Conservation (phyloP, 148 eudicot species). For the Silene uniflora region DNA sequence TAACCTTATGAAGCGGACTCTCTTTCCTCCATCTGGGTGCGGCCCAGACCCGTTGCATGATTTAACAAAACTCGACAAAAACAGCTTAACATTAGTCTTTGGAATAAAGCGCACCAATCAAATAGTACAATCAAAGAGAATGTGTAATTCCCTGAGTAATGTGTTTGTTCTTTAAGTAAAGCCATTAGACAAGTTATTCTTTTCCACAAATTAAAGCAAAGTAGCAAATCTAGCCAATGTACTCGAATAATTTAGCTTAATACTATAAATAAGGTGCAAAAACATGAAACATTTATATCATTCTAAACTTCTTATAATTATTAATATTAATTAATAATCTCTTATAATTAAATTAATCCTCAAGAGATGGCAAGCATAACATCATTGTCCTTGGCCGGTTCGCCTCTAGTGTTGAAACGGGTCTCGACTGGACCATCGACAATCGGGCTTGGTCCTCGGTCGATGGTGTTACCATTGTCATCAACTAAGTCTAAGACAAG, state of each 20-base stretch:
- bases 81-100: neutral
- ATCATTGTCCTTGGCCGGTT: slow-evolving; percentile 4
- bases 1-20: no score
- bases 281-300: neutral
- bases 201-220: slow-evolving; percentile 14
- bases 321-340: neutral
- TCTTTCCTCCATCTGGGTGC: no score
- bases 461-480: neutral
- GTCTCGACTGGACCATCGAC: neutral
- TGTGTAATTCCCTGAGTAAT: neutral
- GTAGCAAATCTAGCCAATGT: slow-evolving; percentile 3
- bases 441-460: slow-evolving; percentile 11
- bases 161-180: slow-evolving; percentile 2
- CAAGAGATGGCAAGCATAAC: slow-evolving; percentile 25
- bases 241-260: neutral
- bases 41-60: no score
- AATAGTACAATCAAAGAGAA: neutral
- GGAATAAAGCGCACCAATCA: slow-evolving; percentile 7
- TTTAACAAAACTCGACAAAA: neutral
- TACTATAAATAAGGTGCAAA: slow-evolving; percentile 11
- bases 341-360: neutral
- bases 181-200: neutral
- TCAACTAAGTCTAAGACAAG: neutral
- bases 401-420: slow-evolving; percentile 10
- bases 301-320: neutral